Evolutionary conservation across 768 basidiomycete species (phyloP), one percentile per base, ranked within the genome.

Genomic region (Lanmaoa pseudosensibilis): DNA sequence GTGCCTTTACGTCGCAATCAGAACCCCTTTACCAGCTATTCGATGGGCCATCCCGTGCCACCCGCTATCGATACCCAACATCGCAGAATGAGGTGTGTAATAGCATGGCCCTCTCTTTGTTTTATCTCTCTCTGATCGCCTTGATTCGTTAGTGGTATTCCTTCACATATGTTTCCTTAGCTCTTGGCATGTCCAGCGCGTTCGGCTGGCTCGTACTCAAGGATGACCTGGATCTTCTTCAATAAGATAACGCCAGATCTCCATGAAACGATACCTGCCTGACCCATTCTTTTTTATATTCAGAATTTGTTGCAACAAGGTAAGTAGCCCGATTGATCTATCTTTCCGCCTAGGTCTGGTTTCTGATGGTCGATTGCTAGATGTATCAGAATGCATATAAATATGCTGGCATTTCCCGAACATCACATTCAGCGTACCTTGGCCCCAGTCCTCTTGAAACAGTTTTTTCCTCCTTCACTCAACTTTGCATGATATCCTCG

Each of bases 21-120:
- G 71, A 75, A 36, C 68, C 71, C 16, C 54, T 75, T 23, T 64
- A 70, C 27, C 68, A 75, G 60, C 50, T 78, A 16, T 82, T 81
- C 55, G 79, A 80, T 27, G 80, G 80, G 3, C 81, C 81, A 18
- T 79, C 80, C 6, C 70, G 74, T 30, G 59, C 65, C 40, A 59
- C 40, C 19, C 63, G 57, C 37, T 64, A 64, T 33, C 59, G 25
- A 56, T 61, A 64, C 12, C 53, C 58, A 46, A 19, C 52, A 2
- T 34, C 50, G 9, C 53, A 36, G 6, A 44, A 55, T 18, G 52
- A 60, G 62, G 69, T 58, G 54, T 15, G 64, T 66, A 32, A 64
- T 15, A 10, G 21, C n/a, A 12, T 51, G 23, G 27, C 27, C 30
- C 12, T 30, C 41, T 37, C 18, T 21, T 27, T 4, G 11, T 40